Conservation (phyloP, 2,329 filamentous ascomycete species). For the Chalara sp. region DNA sequence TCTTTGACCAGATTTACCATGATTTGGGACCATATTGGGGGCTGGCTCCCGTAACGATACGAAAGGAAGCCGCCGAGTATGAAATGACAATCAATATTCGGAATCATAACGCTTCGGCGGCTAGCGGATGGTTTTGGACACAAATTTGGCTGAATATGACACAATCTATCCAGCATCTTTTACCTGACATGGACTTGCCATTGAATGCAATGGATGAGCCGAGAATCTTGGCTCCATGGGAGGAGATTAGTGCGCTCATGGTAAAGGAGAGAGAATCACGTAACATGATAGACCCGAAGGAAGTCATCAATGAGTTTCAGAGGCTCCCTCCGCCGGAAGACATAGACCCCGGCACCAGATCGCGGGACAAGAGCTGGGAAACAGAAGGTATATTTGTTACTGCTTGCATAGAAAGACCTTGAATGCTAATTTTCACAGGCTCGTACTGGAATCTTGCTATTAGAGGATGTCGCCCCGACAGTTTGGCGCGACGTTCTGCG, state of each 20-base stretch:
- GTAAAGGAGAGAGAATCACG: conserved; percentile 35
- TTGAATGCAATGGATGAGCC: conserved; percentile 61
- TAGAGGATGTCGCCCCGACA: conserved; percentile 56
- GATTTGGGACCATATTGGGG: conserved; percentile 41
- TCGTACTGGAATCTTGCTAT: conserved; percentile 51
- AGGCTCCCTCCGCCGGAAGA: conserved; percentile 30
- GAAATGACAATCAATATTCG: conserved; percentile 58
- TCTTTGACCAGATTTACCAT: conserved; percentile 49
- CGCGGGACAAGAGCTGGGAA: conserved; percentile 13
- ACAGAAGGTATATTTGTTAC: conserved; percentile 28
- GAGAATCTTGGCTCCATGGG: conserved; percentile 51
- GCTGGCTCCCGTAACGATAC: conserved; percentile 38
- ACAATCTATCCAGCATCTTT: conserved; percentile 37
- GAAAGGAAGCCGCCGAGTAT: conserved; percentile 43
- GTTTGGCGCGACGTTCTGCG: conserved; percentile 45
- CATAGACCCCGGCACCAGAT: conserved; percentile 27
- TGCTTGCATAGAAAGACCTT: conserved; percentile 31
- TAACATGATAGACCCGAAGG: conserved; percentile 51
- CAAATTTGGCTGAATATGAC: conserved; percentile 32
- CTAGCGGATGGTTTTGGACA: conserved; percentile 34
- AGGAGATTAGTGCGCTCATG: conserved; percentile 45
- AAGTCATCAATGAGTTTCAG: conserved; percentile 40
- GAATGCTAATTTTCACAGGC: conserved; percentile 35
- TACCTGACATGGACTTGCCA: conserved; percentile 61
- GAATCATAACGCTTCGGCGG: conserved; percentile 42